Evolutionary conservation across 2,329 filamentous ascomycete genomes (phyloP), one percentile per base, ranked within the genome.

Genomic region (Penicillium occitanis): DNA sequence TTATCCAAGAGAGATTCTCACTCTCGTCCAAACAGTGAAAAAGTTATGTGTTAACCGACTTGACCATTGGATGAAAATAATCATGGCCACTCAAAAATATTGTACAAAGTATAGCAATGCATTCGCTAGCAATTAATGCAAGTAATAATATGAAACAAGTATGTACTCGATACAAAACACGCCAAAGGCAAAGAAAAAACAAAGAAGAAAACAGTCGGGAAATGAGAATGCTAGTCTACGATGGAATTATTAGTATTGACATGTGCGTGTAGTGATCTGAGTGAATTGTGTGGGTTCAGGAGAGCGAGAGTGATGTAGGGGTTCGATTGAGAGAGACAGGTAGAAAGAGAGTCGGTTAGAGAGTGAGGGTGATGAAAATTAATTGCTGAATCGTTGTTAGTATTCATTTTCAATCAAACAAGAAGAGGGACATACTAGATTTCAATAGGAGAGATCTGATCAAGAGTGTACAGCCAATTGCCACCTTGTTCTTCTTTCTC

Each of bases 391-490:
- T 60, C 40, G 2, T 30, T 60, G 14, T 60, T 46, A 44, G 53
- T 37, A n/a, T 25, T 14, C 5, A 6, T 5, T 13, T 53, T 8
- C 33, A 37, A 25, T 13, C 2, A 35, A 6, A 6, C 7, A 14
- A 22, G 35, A 22, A 58, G 17, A 58, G 14, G 19, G 57, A 75
- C 79, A 73, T 76, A 80, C 78, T 99, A 99, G 74, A 99, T 98
- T 81, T 97, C 93, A 79, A 99, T 84, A 65, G 95, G 95, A 72
- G 95, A 96, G 76, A 99, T 90, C 78, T 96, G 90, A 78, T 99
- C 95, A 65, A 98, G 92, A 75, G 94, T 92, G 80, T 97, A 98
- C 69, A 97, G 86, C 95, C 95, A 99, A 75, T 97, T 96, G 65
- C 93, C 92, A 70, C 92, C 93, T 74, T 89, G 88, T 82, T 98